Conservation (phyloP, 805 yeast genomes). For the Priceomyces fermenticarens region DNA sequence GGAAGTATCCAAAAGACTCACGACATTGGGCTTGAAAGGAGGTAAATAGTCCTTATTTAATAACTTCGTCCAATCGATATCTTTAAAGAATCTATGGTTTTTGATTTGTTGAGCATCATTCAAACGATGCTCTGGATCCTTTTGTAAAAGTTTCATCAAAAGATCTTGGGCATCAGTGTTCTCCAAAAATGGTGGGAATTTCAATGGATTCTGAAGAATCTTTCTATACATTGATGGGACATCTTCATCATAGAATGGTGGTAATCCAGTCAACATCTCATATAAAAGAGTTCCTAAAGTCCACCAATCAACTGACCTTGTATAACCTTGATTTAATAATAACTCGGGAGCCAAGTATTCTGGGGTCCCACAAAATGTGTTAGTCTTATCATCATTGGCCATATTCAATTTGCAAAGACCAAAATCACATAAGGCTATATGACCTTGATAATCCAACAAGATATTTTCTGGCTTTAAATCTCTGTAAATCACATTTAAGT, state of each 20-base stretch:
- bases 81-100: conserved; percentile 79
- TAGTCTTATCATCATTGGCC: conserved; percentile 82
- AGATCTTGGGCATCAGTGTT: conserved; percentile 84
- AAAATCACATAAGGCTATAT: conserved; percentile 95
- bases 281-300: conserved; percentile 89
- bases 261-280: conserved; percentile 95
- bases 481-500: conserved; percentile 87
- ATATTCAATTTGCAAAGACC: conserved; percentile 95
- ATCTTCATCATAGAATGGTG: conserved; percentile 96
- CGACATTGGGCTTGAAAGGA: conserved; percentile 91
- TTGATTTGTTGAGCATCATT: conserved; percentile 84
- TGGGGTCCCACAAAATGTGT: conserved; percentile 97
- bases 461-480: conserved; percentile 97
- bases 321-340: conserved; percentile 87
- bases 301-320: conserved; percentile 98
- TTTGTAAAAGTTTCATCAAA: conserved; percentile 66
- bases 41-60: conserved; percentile 87
- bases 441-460: conserved; percentile 92
- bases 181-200: conserved; percentile 79
- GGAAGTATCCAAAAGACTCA: conserved; percentile 81
- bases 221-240: conserved; percentile 91
- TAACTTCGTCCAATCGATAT: conserved; percentile 85
- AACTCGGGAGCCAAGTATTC: conserved; percentile 96
- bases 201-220: conserved; percentile 82
- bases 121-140: conserved; percentile 80